Base-by-base conservation (phyloP, 2,329 filamentous ascomycete species). In the Phaeophleospora eucalypticola region DNA sequence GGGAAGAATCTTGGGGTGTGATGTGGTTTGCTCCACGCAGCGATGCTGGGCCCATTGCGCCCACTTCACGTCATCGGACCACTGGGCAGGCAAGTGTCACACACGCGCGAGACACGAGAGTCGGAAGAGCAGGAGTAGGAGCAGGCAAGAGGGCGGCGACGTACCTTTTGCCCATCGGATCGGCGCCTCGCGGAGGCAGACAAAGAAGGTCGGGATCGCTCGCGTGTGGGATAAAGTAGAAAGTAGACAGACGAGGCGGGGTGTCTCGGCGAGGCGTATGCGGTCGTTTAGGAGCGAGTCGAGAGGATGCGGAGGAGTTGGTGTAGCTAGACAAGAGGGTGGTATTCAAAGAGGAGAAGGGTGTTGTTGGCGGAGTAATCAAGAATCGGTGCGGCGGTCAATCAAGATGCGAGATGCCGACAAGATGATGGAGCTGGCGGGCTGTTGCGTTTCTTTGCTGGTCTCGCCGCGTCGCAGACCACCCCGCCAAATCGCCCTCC, bases 111-210 rank as follows among this genome's bases (percentile, higher is more conserved):
- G 20, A 18, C 8, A 45, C 14, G 24, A 16, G 43, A 29, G 12
- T 27, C 42, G 41, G 51, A 47, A 36, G 45, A 49, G 41, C n/a
- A n/a, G n/a, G n/a, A n/a, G n/a, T n/a, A n/a, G 32, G 15, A 24
- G 20, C 12, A 29, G 38, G 24, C 8, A n/a, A n/a, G 21, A 29
- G 14, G 38, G 17, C 10, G 20, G 24, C 35, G 32, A 57, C 56
- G 38, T 49, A 61, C 59, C 59, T 62, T 49, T 62, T 62, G 51
- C 59, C 59, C 59, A 62, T 62, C 49, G 35, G 15, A 29, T 7
- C 24, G 12, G 24, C 6, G 24, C 24, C 12, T 12, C 24, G n/a
- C n/a, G n/a, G n/a, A 29, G 24, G 24, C 24, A 29, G 24, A 7
- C 7, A n/a, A n/a, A n/a, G n/a, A n/a, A n/a, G n/a, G n/a, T 29